Conservation (phyloP, 1,139 yeast genomes). For the Saccharomyces uvarum region DNA sequence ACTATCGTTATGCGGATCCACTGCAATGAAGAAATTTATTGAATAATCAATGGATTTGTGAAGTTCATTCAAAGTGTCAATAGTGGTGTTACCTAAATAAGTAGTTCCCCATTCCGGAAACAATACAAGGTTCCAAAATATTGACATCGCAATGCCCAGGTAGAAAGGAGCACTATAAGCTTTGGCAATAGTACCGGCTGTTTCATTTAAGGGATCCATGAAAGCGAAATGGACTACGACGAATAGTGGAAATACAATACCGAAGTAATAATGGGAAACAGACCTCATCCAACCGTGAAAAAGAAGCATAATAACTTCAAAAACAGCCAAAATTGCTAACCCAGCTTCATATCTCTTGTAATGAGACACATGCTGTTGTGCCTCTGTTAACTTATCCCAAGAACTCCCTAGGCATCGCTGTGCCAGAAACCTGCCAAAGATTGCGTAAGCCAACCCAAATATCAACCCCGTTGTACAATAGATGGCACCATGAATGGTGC, state of each 20-base stretch:
- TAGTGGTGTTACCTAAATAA: constrained; percentile 39
- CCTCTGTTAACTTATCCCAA: constrained; percentile 24
- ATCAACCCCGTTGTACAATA: constrained; percentile 37
- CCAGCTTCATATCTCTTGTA: constrained; percentile 34
- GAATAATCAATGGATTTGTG: constrained; percentile 36
- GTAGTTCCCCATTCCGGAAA: constrained; percentile 49
- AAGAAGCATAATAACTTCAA: constrained; percentile 40
- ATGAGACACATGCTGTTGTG: constrained; percentile 24
- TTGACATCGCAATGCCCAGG: constrained; percentile 38
- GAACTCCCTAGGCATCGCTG: constrained; percentile 32
- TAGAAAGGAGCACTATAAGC: constrained; percentile 39
- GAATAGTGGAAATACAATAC: constrained; percentile 40
- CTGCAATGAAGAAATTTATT: constrained; percentile 35
- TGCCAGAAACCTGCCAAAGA: constrained; percentile 38
- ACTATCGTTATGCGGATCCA: constrained; percentile 17
- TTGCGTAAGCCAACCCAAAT: constrained; percentile 38
- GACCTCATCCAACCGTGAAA: constrained; percentile 44
- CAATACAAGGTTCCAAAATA: constrained; percentile 37
- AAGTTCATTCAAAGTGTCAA: constrained; percentile 36
- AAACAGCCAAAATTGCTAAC: constrained; percentile 38
- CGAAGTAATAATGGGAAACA: constrained; percentile 40
- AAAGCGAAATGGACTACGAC: constrained; percentile 44
- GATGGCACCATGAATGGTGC: constrained; percentile 39
- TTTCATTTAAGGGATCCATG: constrained; percentile 30
- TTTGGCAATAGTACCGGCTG: constrained; percentile 32